Evolutionary conservation across 73 alveolate species (phyloP).

Genomic region (Stentor coeruleus): DNA sequence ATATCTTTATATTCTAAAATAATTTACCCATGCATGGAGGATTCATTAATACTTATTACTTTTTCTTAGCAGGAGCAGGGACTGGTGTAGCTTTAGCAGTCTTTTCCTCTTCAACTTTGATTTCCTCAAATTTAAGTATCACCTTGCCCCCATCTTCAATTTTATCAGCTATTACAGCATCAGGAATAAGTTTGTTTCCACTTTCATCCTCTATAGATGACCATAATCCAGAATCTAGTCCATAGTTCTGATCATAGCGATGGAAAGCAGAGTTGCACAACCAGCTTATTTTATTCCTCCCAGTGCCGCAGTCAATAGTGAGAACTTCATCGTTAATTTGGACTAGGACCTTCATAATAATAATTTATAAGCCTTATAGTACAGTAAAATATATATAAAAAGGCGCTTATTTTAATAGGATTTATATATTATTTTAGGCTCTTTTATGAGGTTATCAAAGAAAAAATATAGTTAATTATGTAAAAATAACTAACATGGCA

Average conservation of each 20-base stretch:
- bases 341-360: not conserved
- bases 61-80: not conserved
- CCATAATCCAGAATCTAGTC: not conserved
- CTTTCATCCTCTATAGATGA: not conserved
- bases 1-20: too few relatives aligned
- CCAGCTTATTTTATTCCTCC: not conserved
- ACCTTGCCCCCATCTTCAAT: not conserved
- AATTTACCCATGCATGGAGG: too few relatives aligned
- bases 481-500: constrained; percentile 50
- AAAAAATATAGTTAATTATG: not conserved
- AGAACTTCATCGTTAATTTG: not conserved
- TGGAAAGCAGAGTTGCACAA: constrained; percentile 32
- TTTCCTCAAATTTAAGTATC: not conserved
- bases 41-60: too few relatives aligned
- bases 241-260: constrained; percentile 25
- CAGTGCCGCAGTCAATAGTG: not conserved
- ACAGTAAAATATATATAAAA: too few relatives aligned
- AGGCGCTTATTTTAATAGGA: too few relatives aligned
- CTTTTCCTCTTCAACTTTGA: not conserved
- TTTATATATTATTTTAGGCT: too few relatives aligned
- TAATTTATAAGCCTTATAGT: too few relatives aligned
- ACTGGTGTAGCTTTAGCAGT: not conserved
- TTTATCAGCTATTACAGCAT: not conserved
- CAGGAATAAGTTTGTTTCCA: not conserved
- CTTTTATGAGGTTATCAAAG: not conserved